Percentiles rank a stretch among this genome's conserved stretches.
Evolutionary conservation across 1,139 yeast genomes (phyloP).

Genomic region (Scheffersomyces insectosa): DNA sequence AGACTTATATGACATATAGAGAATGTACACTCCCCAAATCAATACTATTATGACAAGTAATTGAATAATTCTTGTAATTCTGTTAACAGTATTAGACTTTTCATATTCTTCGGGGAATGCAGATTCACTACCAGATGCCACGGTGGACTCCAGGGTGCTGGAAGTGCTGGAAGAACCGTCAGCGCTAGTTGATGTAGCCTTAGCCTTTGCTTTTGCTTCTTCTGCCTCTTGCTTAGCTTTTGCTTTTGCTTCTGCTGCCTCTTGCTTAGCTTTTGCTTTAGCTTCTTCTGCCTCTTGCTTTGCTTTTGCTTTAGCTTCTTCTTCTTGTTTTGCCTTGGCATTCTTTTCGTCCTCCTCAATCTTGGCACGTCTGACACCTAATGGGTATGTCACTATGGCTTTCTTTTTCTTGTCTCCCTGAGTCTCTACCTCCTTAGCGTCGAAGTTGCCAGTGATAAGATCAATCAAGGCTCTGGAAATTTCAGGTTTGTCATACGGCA

Average conservation of each 20-base stretch:
- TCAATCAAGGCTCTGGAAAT: constrained; percentile 71
- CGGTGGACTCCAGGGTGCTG: background rate
- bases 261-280: constrained; percentile 4
- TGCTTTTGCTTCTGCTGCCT: constrained; percentile 3
- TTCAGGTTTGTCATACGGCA: constrained; percentile 80
- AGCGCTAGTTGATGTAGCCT: background rate
- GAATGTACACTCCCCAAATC: constrained; percentile 46
- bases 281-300: constrained; percentile 3
- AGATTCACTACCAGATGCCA: background rate
- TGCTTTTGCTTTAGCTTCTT: constrained; percentile 3
- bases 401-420: constrained; percentile 15
- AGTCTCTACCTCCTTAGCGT: constrained; percentile 15
- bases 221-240: background rate
- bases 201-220: constrained; percentile 1
- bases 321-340: constrained; percentile 3
- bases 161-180: background rate
- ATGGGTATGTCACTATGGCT: constrained; percentile 30
- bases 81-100: constrained; percentile 18
- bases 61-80: constrained; percentile 43
- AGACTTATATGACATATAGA: constrained; percentile 39
- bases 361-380: constrained; percentile 23
- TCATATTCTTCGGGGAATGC: background rate
- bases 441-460: constrained; percentile 38
- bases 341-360: constrained; percentile 7
- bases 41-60: constrained; percentile 40